These are phyloP conservation scores for Suillus lakei DNA, from an alignment of 768 basidiomycete species.

Conservation along the genomic window DNA sequence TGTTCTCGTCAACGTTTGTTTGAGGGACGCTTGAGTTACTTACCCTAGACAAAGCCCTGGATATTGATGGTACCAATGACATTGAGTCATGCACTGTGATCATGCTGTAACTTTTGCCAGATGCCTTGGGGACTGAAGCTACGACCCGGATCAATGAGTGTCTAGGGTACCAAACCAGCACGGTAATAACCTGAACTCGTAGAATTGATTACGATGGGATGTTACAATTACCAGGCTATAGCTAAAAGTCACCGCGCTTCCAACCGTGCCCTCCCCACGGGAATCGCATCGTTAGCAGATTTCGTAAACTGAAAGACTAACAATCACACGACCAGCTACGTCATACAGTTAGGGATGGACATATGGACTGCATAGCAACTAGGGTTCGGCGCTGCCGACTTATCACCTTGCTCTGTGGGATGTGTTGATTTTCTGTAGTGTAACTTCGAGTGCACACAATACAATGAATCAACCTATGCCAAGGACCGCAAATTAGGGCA, in stretches of 20 bases:
- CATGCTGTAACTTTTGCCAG: neutral
- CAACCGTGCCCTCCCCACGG: neutral
- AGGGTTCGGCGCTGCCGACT: neutral
- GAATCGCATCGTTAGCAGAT: neutral
- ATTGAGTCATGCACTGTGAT: neutral
- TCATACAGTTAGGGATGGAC: neutral
- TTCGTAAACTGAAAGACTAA: neutral
- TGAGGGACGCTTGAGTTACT: neutral
- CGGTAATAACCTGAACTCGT: neutral
- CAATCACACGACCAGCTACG: neutral
- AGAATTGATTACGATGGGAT: neutral
- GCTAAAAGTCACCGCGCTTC: neutral
- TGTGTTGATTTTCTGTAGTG: neutral
- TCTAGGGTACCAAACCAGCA: neutral
- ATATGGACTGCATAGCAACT: no score
- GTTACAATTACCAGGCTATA: neutral
- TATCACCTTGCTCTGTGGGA: neutral
- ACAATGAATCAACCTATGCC: no score
- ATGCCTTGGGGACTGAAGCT: neutral
- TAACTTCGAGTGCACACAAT: neutral
- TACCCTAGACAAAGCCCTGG: no score
- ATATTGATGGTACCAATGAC: neutral
- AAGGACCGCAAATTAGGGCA: no score
- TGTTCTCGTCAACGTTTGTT: neutral
- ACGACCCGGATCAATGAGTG: neutral